Percentiles rank a stretch among this genome's conserved stretches.
phyloP scores from a whole-genome alignment of 1,139 yeast species.

The Magnusiomyces tetraspermus region DNA sequence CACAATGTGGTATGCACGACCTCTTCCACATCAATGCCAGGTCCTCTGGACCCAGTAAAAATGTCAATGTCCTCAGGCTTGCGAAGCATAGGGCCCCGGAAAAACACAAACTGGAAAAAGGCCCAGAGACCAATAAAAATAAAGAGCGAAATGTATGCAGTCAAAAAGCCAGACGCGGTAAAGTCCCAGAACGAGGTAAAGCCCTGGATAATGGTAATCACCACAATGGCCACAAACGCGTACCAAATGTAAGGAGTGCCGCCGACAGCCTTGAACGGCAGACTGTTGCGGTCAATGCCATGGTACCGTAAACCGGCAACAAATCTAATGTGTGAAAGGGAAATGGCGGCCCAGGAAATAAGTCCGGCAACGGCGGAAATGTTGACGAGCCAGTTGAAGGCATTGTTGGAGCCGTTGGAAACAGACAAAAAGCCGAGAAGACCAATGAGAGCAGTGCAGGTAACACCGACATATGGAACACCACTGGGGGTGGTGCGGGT shows the following conservation, averaged over 20 bases:
- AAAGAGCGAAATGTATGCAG: constrained; percentile 59
- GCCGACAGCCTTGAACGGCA: constrained; percentile 52
- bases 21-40: constrained; percentile 29
- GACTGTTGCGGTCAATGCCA: constrained; percentile 55
- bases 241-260: constrained; percentile 45
- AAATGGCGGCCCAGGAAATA: constrained; percentile 68
- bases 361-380: constrained; percentile 70
- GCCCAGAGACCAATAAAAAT: constrained; percentile 46
- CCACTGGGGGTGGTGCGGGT: constrained; percentile 65
- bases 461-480: constrained; percentile 62
- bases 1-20: not conserved
- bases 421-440: constrained; percentile 64
- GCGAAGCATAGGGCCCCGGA: constrained; percentile 9
- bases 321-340: constrained; percentile 58
- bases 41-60: constrained; percentile 69
- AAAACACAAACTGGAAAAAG: constrained; percentile 39
- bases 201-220: constrained; percentile 58
- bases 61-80: constrained; percentile 57
- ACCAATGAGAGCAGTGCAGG: constrained; percentile 51
- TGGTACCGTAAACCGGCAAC: constrained; percentile 47
- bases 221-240: constrained; percentile 49
- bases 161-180: constrained; percentile 49
- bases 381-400: constrained; percentile 68
- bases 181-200: constrained; percentile 56
- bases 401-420: constrained; percentile 49